phyloP scores from a whole-genome alignment of 1,139 yeast genomes.

The Suhomyces bokatorum region DNA sequence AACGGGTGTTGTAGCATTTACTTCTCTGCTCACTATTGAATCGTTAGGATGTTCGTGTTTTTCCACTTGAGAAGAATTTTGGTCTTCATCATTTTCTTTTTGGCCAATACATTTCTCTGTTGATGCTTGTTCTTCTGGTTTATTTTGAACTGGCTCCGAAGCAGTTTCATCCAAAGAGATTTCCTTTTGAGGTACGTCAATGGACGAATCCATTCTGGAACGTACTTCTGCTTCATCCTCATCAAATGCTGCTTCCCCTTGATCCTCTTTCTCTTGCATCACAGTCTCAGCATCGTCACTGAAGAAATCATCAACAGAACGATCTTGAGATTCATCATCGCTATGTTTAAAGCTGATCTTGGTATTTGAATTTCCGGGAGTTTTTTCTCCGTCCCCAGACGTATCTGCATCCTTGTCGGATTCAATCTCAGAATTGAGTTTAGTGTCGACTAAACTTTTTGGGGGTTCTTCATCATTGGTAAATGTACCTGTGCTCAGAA shows the following conservation, averaged over 20 bases:
- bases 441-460: neutral
- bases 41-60: too few species aligned
- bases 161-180: neutral
- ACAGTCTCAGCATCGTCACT: slow-evolving; percentile 40
- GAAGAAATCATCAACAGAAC: slow-evolving; percentile 25
- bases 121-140: neutral
- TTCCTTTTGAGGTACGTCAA: neutral
- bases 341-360: slow-evolving; percentile 36
- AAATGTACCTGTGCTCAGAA: neutral
- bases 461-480: neutral
- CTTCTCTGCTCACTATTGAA: too few species aligned
- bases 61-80: neutral
- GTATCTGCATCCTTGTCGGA: neutral
- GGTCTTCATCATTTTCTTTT: too few species aligned
- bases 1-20: too few species aligned
- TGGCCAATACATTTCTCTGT: neutral
- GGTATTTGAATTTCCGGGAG: slow-evolving; percentile 38
- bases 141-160: too few species aligned
- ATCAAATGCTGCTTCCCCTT: neutral
- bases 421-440: slow-evolving; percentile 2
- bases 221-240: neutral
- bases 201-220: neutral
- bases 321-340: slow-evolving; percentile 19
- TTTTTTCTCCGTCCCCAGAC: slow-evolving; percentile 36
- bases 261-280: slow-evolving; percentile 24